These are phyloP conservation scores for Lachnellula willkommii DNA, from an alignment of 2,329 filamentous ascomycete species.

Conservation along the genomic window DNA sequence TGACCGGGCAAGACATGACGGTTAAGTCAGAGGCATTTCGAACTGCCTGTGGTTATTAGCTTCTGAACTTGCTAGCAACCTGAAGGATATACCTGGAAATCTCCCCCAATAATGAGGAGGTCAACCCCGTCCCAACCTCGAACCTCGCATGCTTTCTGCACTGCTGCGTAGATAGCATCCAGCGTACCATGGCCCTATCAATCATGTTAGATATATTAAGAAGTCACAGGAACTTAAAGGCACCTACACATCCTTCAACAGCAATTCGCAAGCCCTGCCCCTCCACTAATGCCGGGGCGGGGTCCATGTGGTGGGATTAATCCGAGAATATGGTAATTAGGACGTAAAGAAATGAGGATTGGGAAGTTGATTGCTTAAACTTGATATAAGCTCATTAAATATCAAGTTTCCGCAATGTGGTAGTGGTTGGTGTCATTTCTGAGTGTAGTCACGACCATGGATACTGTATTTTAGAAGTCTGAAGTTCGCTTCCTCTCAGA, in stretches of 20 bases:
- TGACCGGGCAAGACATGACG: constrained; percentile 82
- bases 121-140: constrained; percentile 80
- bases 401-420: not conserved
- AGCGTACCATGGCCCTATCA: constrained; percentile 81
- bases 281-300: constrained; percentile 22
- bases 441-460: not conserved
- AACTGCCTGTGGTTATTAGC: constrained; percentile 53
- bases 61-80: not conserved
- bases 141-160: constrained; percentile 60
- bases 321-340: not conserved
- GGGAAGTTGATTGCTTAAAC: not conserved
- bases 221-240: constrained; percentile 11
- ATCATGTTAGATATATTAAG: constrained; percentile 9
- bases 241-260: constrained; percentile 75
- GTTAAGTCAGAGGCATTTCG: constrained; percentile 84
- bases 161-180: constrained; percentile 82
- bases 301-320: constrained; percentile 19
- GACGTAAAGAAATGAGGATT: not conserved
- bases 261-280: constrained; percentile 63
- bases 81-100: constrained; percentile 67
- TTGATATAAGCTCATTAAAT: not conserved
- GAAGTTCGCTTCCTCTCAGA: constrained; percentile 2
- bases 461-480: not conserved
- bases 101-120: constrained; percentile 87
- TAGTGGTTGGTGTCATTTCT: not conserved